phyloP scores from a whole-genome alignment of 1,284 basidiomycete genomes.

The Ceratobasidium sp. region DNA sequence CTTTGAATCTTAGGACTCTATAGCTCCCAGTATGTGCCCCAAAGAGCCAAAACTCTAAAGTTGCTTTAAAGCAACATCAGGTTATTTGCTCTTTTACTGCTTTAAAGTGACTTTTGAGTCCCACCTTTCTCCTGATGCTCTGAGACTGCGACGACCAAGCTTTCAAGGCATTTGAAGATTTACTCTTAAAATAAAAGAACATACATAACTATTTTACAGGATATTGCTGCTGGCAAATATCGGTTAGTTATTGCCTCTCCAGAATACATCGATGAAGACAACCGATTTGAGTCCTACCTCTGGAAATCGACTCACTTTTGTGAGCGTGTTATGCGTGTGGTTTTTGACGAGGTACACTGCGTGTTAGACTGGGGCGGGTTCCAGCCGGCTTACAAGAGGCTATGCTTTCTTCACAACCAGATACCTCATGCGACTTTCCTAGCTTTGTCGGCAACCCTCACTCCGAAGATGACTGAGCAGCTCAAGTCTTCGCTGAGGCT shows the following conservation, averaged over 20 bases:
- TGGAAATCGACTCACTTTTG: not conserved
- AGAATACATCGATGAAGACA: slow-evolving; percentile 26
- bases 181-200: not conserved
- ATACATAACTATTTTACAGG: not conserved
- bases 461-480: not conserved
- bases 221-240: not conserved
- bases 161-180: not conserved
- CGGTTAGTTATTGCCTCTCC: slow-evolving; percentile 2
- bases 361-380: slow-evolving; percentile 15
- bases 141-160: not conserved
- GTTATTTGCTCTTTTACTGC: too few relatives aligned
- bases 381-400: not conserved
- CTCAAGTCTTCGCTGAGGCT: not conserved
- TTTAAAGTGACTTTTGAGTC: too few relatives aligned
- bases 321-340: not conserved
- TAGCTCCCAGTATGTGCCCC: too few relatives aligned
- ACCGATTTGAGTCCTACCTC: not conserved
- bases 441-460: slow-evolving; percentile 17
- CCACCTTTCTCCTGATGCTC: too few relatives aligned
- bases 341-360: slow-evolving; percentile 17
- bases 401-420: not conserved
- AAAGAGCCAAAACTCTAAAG: too few relatives aligned
- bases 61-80: too few relatives aligned
- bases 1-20: too few relatives aligned
- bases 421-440: not conserved